A percentile compares a stretch with the other conserved stretches of the same genome.
Conservation (phyloP, 2,329 filamentous ascomycete species). For the Cercospora sp. region DNA sequence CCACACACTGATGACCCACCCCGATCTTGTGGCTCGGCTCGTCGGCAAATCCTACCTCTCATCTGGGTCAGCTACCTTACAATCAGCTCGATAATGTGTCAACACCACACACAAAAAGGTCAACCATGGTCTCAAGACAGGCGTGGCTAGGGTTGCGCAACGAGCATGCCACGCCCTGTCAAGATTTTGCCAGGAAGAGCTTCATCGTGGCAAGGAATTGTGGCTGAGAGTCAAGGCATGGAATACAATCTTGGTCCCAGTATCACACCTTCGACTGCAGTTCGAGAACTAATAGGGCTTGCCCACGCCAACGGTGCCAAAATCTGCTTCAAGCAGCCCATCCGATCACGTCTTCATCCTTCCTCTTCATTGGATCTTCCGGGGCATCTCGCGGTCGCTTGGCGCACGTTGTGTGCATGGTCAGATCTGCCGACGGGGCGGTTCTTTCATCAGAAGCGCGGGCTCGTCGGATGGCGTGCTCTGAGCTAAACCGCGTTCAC, state of each 20-base stretch:
- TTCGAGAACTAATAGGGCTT: not conserved
- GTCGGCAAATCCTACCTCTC: not conserved
- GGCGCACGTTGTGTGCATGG: constrained; percentile 16
- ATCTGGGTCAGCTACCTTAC: not conserved
- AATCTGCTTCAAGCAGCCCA: not conserved
- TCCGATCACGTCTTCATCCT: constrained; percentile 4
- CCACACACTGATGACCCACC: not conserved
- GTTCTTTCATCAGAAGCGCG: constrained; percentile 2
- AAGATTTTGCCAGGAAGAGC: not conserved
- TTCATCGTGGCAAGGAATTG: not conserved
- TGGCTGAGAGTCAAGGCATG: not conserved
- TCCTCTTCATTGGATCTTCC: constrained; percentile 4
- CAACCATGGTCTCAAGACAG: not conserved
- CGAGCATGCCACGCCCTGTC: not conserved
- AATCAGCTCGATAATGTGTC: not conserved
- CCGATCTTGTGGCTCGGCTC: not conserved
- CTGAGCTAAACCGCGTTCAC: constrained; percentile 19
- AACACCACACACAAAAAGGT: not conserved
- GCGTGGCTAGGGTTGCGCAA: not conserved
- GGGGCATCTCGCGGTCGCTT: constrained; percentile 7
- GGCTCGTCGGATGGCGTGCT: constrained; percentile 21
- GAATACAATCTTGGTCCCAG: not conserved
- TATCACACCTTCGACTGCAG: not conserved
- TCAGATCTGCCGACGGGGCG: constrained; percentile 15
- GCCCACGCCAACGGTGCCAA: not conserved